Base-by-base conservation (phyloP, 1,284 basidiomycete genomes). In the Mycena sp. region DNA sequence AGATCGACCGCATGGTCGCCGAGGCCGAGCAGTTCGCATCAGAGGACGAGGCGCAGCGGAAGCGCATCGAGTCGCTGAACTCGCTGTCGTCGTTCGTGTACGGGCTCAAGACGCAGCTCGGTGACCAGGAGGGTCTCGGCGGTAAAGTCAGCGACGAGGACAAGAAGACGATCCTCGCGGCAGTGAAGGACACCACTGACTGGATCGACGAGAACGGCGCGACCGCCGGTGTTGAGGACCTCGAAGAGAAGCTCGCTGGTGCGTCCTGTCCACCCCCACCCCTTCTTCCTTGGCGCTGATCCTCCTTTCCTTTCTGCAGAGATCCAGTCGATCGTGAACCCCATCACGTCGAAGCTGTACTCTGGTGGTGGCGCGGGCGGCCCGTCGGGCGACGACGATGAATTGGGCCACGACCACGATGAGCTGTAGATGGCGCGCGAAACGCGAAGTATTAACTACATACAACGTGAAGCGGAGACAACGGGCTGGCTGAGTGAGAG, bases 21-120 rank as follows among this genome's bases (percentile, higher is more conserved):
- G 95, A 96, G 73, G 94, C 94, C n/a, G 94, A 96, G 82, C 90
- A 95, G 73, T 96, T 92, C 70, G 93, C 78, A 37, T 84, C 89
- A 23, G 91, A 93, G 80, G 94, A 97, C 71, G 94, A 95, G 72
- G 87, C 89, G 26, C 86, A 94, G 79, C 89, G 92, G 75, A 95
- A 95, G 84, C 90, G 89, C 71, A 94, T 96, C 69, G 95, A 97
- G 78, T 85, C 93, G 17, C 85, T 93, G 65, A 95, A 95, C 83
- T 80, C 82, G 43, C 84, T 95, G 37, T 92, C 90, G 17, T 84
- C 88, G 32, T 92, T 91, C 74, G 85, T 92, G 69, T 96, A 91
- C 78, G 89, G 92, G 25, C 84, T 97, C 74, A 95, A 95, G 86
- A 87, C 84, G 41, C 95, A 98, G 77, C 82, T 97, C 61, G 87